These are phyloP conservation scores for Aspergillus arachidicola DNA, from an alignment of 2,329 filamentous ascomycete species.

Conservation along the genomic window DNA sequence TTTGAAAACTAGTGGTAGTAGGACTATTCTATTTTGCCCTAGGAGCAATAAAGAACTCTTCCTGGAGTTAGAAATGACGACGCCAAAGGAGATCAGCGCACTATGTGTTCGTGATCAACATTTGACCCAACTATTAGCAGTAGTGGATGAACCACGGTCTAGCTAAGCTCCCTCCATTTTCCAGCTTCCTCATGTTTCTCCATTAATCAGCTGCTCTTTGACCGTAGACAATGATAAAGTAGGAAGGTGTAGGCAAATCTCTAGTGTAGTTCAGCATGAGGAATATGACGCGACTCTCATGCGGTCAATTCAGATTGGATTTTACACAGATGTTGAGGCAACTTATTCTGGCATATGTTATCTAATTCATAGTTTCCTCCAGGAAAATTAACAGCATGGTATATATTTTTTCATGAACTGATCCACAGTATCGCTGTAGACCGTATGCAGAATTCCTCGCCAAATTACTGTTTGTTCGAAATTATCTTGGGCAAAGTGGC, in stretches of 20 bases:
- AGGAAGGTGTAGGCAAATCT: too few species aligned
- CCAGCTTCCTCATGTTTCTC: not conserved
- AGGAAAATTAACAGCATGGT: not conserved
- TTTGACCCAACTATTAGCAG: not conserved
- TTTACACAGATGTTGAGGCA: not conserved
- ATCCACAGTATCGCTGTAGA: not conserved
- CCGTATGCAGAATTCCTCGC: not conserved
- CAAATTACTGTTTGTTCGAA: not conserved
- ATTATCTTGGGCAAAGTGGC: constrained; percentile 58
- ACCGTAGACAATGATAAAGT: too few species aligned
- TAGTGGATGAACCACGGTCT: too few species aligned
- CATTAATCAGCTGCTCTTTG: not conserved
- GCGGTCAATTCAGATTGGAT: not conserved
- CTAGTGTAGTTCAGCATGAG: too few species aligned
- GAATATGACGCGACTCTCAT: too few species aligned
- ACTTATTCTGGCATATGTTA: not conserved
- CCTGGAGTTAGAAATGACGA: not conserved
- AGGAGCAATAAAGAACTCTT: not conserved
- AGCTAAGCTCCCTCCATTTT: not conserved
- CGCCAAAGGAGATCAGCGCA: not conserved
- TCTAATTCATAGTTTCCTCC: not conserved
- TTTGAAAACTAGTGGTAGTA: too few species aligned
- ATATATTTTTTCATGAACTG: not conserved
- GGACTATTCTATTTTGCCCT: too few species aligned
- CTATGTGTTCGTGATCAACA: not conserved